Evolutionary conservation across 164 flowering plant genomes (phyloP), one percentile per base, ranked within the genome.

Genomic region (Stephania yunnanensis): DNA sequence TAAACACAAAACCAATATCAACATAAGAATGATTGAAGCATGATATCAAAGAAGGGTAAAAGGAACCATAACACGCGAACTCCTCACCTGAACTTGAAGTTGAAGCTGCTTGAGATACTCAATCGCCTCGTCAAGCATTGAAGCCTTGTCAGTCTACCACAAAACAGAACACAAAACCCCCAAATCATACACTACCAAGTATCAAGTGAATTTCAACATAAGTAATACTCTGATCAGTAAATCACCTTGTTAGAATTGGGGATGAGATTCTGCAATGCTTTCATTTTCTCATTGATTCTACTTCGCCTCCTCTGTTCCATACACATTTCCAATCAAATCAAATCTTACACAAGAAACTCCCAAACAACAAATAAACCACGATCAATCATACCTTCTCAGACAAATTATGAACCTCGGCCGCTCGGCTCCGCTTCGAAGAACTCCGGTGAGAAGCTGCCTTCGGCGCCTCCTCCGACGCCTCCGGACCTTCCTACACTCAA

Each of bases 51-150:
- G 46, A 52, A 12, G 30, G 11, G 15, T 13, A 4, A 71, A 52
- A 71, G 58, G 42, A 71, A 42, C 4, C 42, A 36, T 66, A 10
- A 36, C 64, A n/a, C 45, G 31, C 20, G 11, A 64, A 65, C 55
- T 30, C 58, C 69, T 73, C 70, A 73, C 75, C 67, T 73, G 97
- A 44, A 92, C 97, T 87, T 92, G 94, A 46, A 91, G 89, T 81
- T 92, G 97, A 77, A 92, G 97, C 80, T 92, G 97, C 80, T 91
- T 92, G 64, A 92, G 84, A 76, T 92, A 92, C 67, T 92, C 97
- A 78, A 91, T 92, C 7, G 94, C 95, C 84, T 92, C 95, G 80
- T 91, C 95, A 65, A 92, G 84, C 97, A 92, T 91, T 0, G 97
- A 92, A 63, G 97, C 97, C 80, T 91, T 91, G 75, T 92, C 94